A percentile compares a stretch with the other conserved stretches of the same genome.
Evolutionary conservation across 176 grass and related monocot genomes (phyloP).

Genomic region (Pontederia paniculata): DNA sequence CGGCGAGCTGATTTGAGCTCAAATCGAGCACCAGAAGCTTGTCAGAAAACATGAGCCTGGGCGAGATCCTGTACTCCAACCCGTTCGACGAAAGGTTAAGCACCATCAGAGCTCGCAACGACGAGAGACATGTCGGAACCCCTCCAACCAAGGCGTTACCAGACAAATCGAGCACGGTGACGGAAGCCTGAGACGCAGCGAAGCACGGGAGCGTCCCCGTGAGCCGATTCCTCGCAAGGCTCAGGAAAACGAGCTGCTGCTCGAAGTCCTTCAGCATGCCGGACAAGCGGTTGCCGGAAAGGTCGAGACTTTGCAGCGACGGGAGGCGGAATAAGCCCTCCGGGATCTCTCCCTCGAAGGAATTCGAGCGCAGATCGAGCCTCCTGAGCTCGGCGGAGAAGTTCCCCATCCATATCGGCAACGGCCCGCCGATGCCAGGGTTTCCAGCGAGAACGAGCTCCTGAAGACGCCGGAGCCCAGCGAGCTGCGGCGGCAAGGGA

Average conservation of each 20-base stretch:
- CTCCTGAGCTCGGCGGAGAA: conserved; percentile 3
- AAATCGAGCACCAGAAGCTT: conserved; percentile 54
- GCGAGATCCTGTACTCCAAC: conserved; percentile 54
- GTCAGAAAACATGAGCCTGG: conserved; percentile 62
- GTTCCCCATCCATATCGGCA: conserved; percentile 6
- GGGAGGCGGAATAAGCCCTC: conserved; percentile 13
- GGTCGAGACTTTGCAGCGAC: conserved; percentile 6
- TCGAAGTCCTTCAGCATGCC: conserved; percentile 14
- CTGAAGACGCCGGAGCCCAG: conserved; percentile 11
- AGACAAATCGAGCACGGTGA: conserved; percentile 43
- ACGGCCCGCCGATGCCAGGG: background rate
- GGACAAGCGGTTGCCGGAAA: conserved; percentile 12
- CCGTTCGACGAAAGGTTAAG: conserved; percentile 45
- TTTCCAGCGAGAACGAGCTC: conserved; percentile 10
- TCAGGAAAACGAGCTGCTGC: conserved; percentile 2
- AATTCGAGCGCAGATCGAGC: conserved; percentile 17
- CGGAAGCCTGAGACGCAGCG: conserved; percentile 9
- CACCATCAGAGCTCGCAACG: conserved; percentile 18
- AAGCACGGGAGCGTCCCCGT: conserved; percentile 20
- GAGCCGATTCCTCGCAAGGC: conserved; percentile 14
- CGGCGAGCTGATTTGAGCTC: conserved; percentile 37
- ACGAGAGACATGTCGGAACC: conserved; percentile 30
- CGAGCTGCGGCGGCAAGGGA: conserved; percentile 1
- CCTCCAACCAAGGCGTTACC: conserved; percentile 34
- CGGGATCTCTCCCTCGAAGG: conserved; percentile 14